Evolutionary conservation across 495 filamentous ascomycete species (phyloP).

Genomic region (Terfezia boudieri): DNA sequence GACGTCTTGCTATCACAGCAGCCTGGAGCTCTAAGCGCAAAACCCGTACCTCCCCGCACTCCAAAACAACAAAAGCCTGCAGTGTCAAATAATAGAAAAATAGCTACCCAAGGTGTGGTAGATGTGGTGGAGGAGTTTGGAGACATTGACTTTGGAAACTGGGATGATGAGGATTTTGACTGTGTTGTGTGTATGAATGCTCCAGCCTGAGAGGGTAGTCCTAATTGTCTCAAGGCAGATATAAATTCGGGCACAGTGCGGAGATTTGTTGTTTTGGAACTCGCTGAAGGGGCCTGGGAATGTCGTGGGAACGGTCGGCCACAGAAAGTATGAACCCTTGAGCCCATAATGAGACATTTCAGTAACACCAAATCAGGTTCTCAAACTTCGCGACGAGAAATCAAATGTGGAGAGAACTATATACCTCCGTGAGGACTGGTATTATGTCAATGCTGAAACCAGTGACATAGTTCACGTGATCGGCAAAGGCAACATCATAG

Average conservation of each 20-base stretch:
- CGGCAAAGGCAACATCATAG: constrained; percentile 54
- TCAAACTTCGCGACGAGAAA: constrained; percentile 40
- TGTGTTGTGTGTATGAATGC: constrained; percentile 8
- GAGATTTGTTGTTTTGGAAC: constrained; percentile 11
- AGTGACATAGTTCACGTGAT: constrained; percentile 68
- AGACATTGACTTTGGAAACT: constrained; percentile 15
- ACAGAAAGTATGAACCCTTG: constrained; percentile 1
- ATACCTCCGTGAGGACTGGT: constrained; percentile 64
- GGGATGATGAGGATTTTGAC: constrained; percentile 13
- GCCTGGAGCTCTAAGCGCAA: constrained; percentile 13
- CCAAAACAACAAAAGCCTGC: background rate
- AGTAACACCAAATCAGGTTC: background rate
- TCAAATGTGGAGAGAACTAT: constrained; percentile 41
- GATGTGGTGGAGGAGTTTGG: constrained; percentile 16
- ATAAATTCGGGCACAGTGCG: constrained; percentile 11
- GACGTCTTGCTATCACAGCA: constrained; percentile 33
- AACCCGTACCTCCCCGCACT: background rate
- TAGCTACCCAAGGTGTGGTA: background rate
- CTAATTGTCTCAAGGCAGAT: constrained; percentile 19
- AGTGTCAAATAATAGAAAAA: background rate
- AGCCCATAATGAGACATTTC: background rate
- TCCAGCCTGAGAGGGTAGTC: background rate
- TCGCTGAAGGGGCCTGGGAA: constrained; percentile 11
- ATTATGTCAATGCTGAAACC: constrained; percentile 41
- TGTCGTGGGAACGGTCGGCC: constrained; percentile 2